Evolutionary conservation across 164 flowering plant genomes (phyloP), one percentile per base, ranked within the genome.

Genomic region (Kalanchoe fedtschenkoi): DNA sequence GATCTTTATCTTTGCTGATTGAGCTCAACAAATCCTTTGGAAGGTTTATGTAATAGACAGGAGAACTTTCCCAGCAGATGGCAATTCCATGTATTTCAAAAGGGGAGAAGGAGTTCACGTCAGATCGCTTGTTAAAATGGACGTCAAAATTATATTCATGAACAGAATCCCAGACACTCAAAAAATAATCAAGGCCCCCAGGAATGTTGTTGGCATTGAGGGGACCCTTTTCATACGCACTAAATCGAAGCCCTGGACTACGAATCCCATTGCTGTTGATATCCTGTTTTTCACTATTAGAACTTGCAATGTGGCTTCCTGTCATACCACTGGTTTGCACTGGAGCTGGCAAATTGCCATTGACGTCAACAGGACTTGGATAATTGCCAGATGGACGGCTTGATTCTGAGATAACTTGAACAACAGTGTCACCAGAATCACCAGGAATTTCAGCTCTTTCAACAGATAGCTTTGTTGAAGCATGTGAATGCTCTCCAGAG

Each of bases 1-100:
- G 57, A 47, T 58, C 66, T 38, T 63, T 67, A 46, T 63, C 64
- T 22, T 34, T 58, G 38, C 42, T 58, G 41, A 26, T 58, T 30
- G 42, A 21, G 60, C 44, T 63, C 65, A 60, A n/a, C 37, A 95
- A 68, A 76, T 88, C 97, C 80, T 78, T 95, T 1, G 83, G 81
- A 74, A 91, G 65, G 68, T 78, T 84, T 30, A 91, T 58, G 68
- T 95, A 91, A 70, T 88, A 95, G 21, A 95, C 96, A 34, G 89
- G 89, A 60, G 99, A 95, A 70, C 74, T 71, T 59, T 87, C 87
- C 97, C 96, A 95, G 70, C 97, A 88, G 60, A 95, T 62, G 37
- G 97, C 93, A 13, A 95, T 70, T 29, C 99, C 99, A 76, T 82
- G 88, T 71, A 90, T 72, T 72, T 95, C 99, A 73, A 83, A 95